A percentile compares a stretch with the other conserved stretches of the same genome.
Conservation (phyloP, 2,329 filamentous ascomycete species). For the Allantophomopsis cytisporea region DNA sequence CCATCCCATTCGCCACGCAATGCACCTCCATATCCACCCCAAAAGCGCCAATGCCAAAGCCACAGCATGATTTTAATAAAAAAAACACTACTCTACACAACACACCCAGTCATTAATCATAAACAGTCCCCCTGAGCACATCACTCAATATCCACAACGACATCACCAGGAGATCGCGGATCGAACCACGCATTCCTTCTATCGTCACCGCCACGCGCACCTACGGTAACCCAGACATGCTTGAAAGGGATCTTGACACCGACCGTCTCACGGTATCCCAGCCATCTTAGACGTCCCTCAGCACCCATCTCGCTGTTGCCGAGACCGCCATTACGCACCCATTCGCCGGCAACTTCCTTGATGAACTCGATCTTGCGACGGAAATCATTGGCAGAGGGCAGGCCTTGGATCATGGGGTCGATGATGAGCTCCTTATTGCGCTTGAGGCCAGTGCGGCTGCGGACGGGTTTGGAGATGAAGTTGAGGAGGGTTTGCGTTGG, state of each 20-base stretch:
- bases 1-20: background rate
- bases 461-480: conserved; percentile 36
- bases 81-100: no score
- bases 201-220: conserved; percentile 45
- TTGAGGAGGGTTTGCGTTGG: conserved; percentile 63
- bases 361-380: conserved; percentile 65
- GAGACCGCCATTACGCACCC: conserved; percentile 55
- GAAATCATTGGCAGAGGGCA: conserved; percentile 61
- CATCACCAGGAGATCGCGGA: conserved; percentile 14
- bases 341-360: conserved; percentile 52
- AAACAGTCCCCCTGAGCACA: background rate
- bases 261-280: conserved; percentile 40
- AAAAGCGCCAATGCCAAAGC: no score
- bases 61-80: no score
- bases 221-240: conserved; percentile 56
- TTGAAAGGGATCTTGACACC: conserved; percentile 38
- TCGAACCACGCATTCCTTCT: conserved; percentile 19
- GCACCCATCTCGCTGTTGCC: conserved; percentile 49
- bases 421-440: conserved; percentile 33
- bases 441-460: conserved; percentile 25
- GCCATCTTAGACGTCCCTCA: conserved; percentile 40
- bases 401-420: conserved; percentile 42
- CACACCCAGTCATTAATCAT: no score
- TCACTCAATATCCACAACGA: conserved; percentile 15
- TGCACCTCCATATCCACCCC: background rate